phyloP scores from a whole-genome alignment of 106 monocot genomes.

The Chionographis japonica region DNA sequence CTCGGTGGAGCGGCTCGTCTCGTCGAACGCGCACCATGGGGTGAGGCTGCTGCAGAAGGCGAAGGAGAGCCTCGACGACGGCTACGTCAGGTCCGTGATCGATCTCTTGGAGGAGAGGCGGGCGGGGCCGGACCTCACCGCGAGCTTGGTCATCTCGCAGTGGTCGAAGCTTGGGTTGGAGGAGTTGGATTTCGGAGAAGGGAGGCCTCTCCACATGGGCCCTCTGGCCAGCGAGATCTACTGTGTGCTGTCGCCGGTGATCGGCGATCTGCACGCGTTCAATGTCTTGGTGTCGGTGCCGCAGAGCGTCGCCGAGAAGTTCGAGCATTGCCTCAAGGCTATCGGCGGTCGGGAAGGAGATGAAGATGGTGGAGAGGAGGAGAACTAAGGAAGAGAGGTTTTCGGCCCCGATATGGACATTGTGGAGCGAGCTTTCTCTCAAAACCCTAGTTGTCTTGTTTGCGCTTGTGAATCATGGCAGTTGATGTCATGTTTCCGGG shows the following conservation, averaged over 20 bases:
- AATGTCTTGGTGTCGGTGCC: slow-evolving; percentile 79
- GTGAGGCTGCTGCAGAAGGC: slow-evolving; percentile 62
- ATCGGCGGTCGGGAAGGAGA: slow-evolving; percentile 9
- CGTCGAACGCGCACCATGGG: slow-evolving; percentile 13
- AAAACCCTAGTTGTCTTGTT: too few species aligned
- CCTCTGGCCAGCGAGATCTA: slow-evolving; percentile 84
- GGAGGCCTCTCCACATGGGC: slow-evolving; percentile 69
- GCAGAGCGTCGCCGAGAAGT: slow-evolving; percentile 38
- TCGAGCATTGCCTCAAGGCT: slow-evolving; percentile 41
- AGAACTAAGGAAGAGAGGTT: slow-evolving; percentile 4
- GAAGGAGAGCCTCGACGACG: slow-evolving; percentile 48
- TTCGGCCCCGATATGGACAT: too few species aligned
- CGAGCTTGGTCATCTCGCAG: slow-evolving; percentile 73
- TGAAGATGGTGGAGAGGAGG: slow-evolving; percentile 1
- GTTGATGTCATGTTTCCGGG: too few species aligned
- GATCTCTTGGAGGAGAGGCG: slow-evolving; percentile 53
- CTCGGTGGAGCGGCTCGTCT: slow-evolving; percentile 24
- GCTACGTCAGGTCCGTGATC: slow-evolving; percentile 53
- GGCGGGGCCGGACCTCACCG: slow-evolving; percentile 58
- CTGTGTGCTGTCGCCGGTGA: slow-evolving; percentile 73
- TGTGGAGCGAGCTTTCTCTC: too few species aligned
- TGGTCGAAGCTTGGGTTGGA: slow-evolving; percentile 91
- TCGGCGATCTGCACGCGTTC: slow-evolving; percentile 60
- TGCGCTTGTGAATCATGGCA: too few species aligned
- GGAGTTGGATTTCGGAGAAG: slow-evolving; percentile 80